Conservation (phyloP, 148 eudicot genomes). For the Diospyros lotus region DNA sequence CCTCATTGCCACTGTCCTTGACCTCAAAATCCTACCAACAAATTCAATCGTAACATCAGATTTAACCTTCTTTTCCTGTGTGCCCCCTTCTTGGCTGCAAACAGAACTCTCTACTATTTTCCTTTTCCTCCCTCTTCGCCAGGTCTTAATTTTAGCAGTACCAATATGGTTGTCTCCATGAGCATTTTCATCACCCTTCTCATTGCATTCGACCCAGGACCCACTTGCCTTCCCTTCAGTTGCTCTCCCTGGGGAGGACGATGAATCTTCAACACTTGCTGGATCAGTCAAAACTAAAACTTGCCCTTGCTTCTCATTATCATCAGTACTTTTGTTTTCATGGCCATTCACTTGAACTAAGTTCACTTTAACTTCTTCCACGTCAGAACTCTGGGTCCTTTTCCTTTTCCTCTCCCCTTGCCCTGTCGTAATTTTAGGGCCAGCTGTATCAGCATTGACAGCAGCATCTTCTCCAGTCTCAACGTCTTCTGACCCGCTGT, state of each 20-base stretch:
- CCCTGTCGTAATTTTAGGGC: constrained; percentile 4
- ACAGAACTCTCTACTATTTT: constrained; percentile 23
- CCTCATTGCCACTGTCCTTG: constrained; percentile 8
- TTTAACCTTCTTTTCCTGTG: constrained; percentile 16
- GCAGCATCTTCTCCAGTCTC: constrained; percentile 17
- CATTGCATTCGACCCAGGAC: constrained; percentile 8
- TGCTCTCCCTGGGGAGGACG: background rate
- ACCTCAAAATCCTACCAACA: constrained; percentile 19
- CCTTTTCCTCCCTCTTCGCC: constrained; percentile 23
- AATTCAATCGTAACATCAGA: constrained; percentile 9
- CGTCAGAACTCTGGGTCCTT: constrained; percentile 12
- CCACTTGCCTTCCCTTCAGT: constrained; percentile 6
- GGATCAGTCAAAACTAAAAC: constrained; percentile 5
- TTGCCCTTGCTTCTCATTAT: background rate
- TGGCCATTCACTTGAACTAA: background rate
- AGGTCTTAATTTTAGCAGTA: constrained; percentile 13
- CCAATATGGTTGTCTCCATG: background rate
- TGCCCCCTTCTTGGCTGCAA: background rate
- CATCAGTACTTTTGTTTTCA: background rate
- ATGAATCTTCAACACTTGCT: background rate
- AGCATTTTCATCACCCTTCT: constrained; percentile 12
- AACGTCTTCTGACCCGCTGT: constrained; percentile 15
- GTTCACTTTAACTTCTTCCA: background rate
- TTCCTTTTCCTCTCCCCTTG: constrained; percentile 14
- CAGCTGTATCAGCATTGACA: constrained; percentile 1